Evolutionary conservation across 2,329 filamentous ascomycete species (phyloP).

Genomic region (Hawksworthiomyces lignivorus): DNA sequence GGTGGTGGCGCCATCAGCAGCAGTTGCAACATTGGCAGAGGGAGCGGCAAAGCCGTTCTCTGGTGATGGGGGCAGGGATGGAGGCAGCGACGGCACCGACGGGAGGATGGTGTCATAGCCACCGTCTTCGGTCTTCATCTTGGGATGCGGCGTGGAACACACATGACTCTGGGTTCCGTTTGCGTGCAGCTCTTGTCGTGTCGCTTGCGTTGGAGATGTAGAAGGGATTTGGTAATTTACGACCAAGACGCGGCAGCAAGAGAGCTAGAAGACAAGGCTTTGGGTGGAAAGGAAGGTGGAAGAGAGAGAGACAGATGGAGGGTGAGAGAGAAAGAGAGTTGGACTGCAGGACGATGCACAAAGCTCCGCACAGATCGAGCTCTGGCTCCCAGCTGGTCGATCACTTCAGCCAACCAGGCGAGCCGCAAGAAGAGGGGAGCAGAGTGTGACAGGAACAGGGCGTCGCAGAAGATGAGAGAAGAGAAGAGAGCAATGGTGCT

Average conservation of each 20-base stretch:
- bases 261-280: too few relatives aligned
- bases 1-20: not conserved
- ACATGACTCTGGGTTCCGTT: constrained; percentile 8
- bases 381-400: not conserved
- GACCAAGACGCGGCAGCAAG: too few relatives aligned
- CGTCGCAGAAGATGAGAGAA: not conserved
- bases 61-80: constrained; percentile 1
- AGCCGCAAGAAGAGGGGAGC: not conserved
- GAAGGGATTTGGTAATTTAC: not conserved
- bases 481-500: not conserved
- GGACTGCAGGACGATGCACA: too few relatives aligned
- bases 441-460: not conserved
- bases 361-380: too few relatives aligned
- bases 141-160: constrained; percentile 5
- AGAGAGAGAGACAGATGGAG: not conserved
- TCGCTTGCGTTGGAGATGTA: not conserved
- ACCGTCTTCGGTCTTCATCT: constrained; percentile 18
- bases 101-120: constrained; percentile 11
- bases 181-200: not conserved
- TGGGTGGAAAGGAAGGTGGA: too few relatives aligned
- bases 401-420: constrained; percentile 3
- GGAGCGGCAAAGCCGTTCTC: not conserved
- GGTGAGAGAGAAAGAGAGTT: not conserved
- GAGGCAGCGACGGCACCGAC: constrained; percentile 10
- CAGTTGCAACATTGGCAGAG: not conserved